Percentiles rank a stretch among this genome's conserved stretches.
Evolutionary conservation across 345 rosid species (phyloP).

Genomic region (Litchi chinensis): DNA sequence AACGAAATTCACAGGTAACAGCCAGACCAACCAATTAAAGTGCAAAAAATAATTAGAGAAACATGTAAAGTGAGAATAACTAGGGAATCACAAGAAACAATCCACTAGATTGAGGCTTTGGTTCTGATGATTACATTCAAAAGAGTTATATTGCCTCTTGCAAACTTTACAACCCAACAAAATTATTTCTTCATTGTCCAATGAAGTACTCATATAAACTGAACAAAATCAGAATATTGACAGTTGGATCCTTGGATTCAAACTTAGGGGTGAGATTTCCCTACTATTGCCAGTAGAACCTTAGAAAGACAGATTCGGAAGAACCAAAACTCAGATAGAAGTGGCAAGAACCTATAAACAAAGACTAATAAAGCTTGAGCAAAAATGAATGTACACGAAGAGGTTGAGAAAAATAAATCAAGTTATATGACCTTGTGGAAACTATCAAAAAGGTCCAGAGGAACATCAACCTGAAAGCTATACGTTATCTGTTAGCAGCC

Average conservation of each 20-base stretch:
- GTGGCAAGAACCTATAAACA: constrained; percentile 27
- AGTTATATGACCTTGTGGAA: constrained; percentile 25
- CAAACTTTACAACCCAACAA: constrained; percentile 15
- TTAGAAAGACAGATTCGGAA: constrained; percentile 19
- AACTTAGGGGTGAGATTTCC: constrained; percentile 17
- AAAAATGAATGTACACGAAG: constrained; percentile 18
- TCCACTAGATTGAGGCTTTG: background rate
- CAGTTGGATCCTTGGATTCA: constrained; percentile 2
- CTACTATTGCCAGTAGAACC: constrained; percentile 16
- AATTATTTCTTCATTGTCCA: background rate
- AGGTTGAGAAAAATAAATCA: background rate
- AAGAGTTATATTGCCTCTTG: constrained; percentile 8
- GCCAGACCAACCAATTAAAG: background rate
- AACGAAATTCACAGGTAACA: background rate
- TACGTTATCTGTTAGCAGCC: constrained; percentile 35
- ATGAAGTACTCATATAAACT: background rate
- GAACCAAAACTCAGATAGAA: constrained; percentile 26
- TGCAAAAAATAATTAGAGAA: background rate
- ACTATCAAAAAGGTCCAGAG: constrained; percentile 5
- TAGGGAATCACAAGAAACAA: background rate
- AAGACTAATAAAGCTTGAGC: constrained; percentile 13
- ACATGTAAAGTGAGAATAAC: background rate
- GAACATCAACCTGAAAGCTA: constrained; percentile 17
- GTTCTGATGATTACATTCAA: constrained; percentile 12
- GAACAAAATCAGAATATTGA: constrained; percentile 4